Percentiles rank a stretch among this genome's conserved stretches.
Conservation (phyloP, 2,329 filamentous ascomycete species). For the Hortaea werneckii region DNA sequence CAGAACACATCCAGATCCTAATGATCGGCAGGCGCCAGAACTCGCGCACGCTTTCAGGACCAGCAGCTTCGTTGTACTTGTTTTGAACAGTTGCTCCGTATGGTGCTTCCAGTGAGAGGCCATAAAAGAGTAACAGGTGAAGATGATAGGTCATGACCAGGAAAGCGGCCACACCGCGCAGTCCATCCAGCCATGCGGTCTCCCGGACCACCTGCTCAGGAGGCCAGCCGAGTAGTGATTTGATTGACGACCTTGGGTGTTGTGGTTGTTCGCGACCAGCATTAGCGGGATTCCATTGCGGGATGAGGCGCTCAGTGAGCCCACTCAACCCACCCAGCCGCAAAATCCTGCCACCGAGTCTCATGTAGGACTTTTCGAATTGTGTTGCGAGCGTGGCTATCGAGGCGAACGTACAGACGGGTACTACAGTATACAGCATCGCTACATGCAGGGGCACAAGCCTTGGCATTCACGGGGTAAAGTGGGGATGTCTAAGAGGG, state of each 20-base stretch:
- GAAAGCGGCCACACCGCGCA: conserved; percentile 11
- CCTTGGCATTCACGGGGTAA: too few species aligned
- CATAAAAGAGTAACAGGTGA: conserved; percentile 3
- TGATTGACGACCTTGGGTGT: neutral
- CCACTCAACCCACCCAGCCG: too few species aligned
- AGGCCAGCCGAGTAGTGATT: neutral
- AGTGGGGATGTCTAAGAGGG: too few species aligned
- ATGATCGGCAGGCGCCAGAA: conserved; percentile 12
- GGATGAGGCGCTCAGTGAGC: too few species aligned
- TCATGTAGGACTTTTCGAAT: too few species aligned
- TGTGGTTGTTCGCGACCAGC: too few species aligned
- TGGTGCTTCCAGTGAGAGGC: neutral
- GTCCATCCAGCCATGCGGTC: conserved; percentile 10
- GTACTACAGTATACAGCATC: too few species aligned
- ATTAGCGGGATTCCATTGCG: too few species aligned
- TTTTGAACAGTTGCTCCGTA: neutral
- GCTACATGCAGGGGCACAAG: too few species aligned
- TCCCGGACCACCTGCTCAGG: neutral
- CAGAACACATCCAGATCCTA: conserved; percentile 2
- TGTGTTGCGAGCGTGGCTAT: too few species aligned
- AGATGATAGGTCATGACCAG: conserved; percentile 5
- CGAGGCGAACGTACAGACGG: too few species aligned
- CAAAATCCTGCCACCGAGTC: too few species aligned
- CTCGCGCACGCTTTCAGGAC: conserved; percentile 1
- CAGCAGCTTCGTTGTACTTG: conserved; percentile 1